These are phyloP conservation scores for Vachellia collinsii DNA, from an alignment of 306 rosid genomes.

Conservation along the genomic window DNA sequence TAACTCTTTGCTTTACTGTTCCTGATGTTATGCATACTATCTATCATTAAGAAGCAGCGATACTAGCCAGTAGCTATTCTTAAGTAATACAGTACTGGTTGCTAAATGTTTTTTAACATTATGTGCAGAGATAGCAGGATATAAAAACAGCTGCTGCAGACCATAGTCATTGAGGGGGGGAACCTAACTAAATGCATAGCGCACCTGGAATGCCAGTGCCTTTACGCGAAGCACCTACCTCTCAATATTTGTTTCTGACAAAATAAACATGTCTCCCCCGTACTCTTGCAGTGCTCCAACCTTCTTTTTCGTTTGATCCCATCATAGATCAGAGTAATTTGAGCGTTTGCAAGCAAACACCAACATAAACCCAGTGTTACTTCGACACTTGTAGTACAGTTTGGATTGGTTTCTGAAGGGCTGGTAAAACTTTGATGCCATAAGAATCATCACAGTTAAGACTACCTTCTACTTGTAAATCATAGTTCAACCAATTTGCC, in stretches of 20 bases:
- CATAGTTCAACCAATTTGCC: not conserved
- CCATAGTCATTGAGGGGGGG: not conserved
- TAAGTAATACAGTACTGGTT: not conserved
- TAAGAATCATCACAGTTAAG: not conserved
- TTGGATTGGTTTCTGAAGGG: not conserved
- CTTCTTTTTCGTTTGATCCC: not conserved
- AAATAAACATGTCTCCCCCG: not conserved
- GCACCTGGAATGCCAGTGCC: not conserved
- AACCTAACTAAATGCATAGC: not conserved
- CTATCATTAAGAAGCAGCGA: not conserved
- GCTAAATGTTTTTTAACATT: not conserved
- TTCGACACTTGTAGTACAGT: not conserved
- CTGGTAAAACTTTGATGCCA: not conserved
- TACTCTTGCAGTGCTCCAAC: not conserved
- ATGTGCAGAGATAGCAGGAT: not conserved
- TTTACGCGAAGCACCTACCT: not conserved
- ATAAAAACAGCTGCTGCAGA: not conserved
- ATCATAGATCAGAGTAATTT: not conserved
- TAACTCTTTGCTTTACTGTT: not conserved
- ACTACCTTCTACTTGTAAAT: not conserved
- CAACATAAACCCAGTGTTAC: not conserved
- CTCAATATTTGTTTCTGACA: not conserved
- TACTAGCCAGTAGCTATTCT: not conserved
- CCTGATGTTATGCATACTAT: not conserved
- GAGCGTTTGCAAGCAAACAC: constrained; percentile 13